Base-by-base conservation (phyloP, 805 yeast genomes). In the Spathaspora boniae region DNA sequence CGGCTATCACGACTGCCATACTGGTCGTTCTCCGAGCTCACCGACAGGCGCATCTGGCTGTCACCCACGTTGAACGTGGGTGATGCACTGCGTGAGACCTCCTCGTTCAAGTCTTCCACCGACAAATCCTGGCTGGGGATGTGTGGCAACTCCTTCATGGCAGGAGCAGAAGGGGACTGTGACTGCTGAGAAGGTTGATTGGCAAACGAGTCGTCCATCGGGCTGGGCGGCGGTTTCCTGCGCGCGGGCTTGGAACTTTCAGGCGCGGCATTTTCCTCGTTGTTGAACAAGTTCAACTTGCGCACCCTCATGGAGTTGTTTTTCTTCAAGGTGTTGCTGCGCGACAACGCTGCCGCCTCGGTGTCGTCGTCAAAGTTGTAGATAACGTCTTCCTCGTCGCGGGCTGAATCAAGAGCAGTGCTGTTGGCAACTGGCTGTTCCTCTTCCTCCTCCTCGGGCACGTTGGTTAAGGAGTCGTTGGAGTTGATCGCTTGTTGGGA, bases 301-400 rank as follows among this genome's bases (percentile, higher is more conserved):
- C 72, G 47, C 23, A 67, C 58, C 25, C 66, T 56, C 62, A 62
- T 60, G 11, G 72, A 66, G 36, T 64, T 62, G 12, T 65, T 48
- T 36, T 61, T 62, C 36, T 58, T 60, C n/a, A 65, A 38, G 1
- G 72, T 65, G 5, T 68, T 58, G 34, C 60, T 63, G 30, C 71
- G 47, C 3, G 72, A 65, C 33, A 53, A 53, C 2, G 51, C 48
- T 19, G 53, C 54, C 3, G 48, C 47, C 6, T 49, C 54, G 14
- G 55, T 57, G 9, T 52, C 56, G 6, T 50, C 40, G 8, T 61
- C 68, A 35, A 57, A 56, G 16, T 53, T 51, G 42, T 60, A 61
- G 7, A 61, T 54, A 8, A 47, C 53, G 32, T 56, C 62, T 8
- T 60, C 59, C 5, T 53, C 54, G n/a, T 22, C 12, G 16, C 17